Base-by-base conservation (phyloP, 441 rosid genomes). In the Populus trichocarpa region DNA sequence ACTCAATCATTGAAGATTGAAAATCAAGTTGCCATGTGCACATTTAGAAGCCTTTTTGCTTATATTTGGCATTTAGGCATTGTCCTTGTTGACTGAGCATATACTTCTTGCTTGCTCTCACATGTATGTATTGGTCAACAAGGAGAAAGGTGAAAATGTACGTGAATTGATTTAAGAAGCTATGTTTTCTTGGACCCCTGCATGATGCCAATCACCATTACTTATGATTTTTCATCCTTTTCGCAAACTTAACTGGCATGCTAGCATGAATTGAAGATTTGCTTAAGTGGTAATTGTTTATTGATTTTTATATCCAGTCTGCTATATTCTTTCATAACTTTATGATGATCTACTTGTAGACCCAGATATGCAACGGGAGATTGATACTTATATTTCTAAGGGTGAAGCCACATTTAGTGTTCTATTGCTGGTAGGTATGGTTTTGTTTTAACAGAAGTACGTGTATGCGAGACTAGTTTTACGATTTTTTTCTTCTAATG, bases 321-420 rank as follows among this genome's bases (percentile, higher is more conserved):
- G 14, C 33, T 40, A 14, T 28, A 57, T 53, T 7, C 66, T 74
- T 75, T 30, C 75, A 42, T 72, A 50, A 73, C 74, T 66, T 69
- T 79, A 67, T 81, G 64, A 78, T 76, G n/a, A 26, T 75, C 69
- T 79, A 67, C 36, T 82, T 81, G 69, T 87, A 94, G 98, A 92
- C 80, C 86, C 85, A 76, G 93, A 91, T 25, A 94, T 96, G 98
- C 95, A 94, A 82, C 81, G 79, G 70, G 92, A 91, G 85, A 94
- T 93, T 74, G 89, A 91, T 77, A 78, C 77, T 0, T 79, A 81
- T 76, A 84, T 90, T 38, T 85, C 97, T 42, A 82, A 83, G 80
- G 94, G 95, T 70, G 89, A 87, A 84, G 98, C 98, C 28, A 76
- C 79, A 75, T 96, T 94, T 71, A 90, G 75, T 35, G 89, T 93